Evolutionary conservation across 2,329 filamentous ascomycete genomes (phyloP).

Genomic region (Arthroderma sp.): DNA sequence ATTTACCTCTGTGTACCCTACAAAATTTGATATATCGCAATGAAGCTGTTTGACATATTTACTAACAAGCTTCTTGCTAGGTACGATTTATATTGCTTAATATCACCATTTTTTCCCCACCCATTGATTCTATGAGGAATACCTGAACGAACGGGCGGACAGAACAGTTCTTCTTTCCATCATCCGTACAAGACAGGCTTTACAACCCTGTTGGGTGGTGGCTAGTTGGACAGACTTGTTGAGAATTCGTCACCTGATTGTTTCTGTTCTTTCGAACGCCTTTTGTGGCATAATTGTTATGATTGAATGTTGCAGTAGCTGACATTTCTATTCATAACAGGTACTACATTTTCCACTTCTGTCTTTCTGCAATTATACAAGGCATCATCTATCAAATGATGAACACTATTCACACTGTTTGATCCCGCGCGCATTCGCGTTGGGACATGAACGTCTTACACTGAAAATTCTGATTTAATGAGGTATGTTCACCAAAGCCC

Average conservation of each 20-base stretch:
- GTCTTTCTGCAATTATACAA: slow-evolving; percentile 9
- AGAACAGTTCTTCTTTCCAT: slow-evolving; percentile 42
- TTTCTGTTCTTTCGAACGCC: neutral
- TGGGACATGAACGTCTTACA: slow-evolving; percentile 47
- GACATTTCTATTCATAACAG: slow-evolving; percentile 3
- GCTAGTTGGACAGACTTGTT: slow-evolving; percentile 46
- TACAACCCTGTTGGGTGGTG: slow-evolving; percentile 50
- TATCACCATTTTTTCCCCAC: slow-evolving; percentile 7
- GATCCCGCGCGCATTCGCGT: slow-evolving; percentile 41
- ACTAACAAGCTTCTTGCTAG: slow-evolving; percentile 6
- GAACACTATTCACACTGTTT: slow-evolving; percentile 62
- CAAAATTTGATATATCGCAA: neutral
- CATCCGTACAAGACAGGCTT: slow-evolving; percentile 43
- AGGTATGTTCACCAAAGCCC: slow-evolving; percentile 31
- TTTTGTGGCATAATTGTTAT: too few relatives aligned
- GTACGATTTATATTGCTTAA: slow-evolving; percentile 1
- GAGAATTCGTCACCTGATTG: slow-evolving; percentile 55
- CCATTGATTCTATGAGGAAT: slow-evolving; percentile 40
- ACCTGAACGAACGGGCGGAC: slow-evolving; percentile 57
- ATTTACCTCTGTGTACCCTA: slow-evolving; percentile 21
- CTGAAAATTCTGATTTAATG: slow-evolving; percentile 62
- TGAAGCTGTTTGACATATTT: slow-evolving; percentile 12
- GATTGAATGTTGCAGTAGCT: too few relatives aligned
- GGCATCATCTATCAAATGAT: slow-evolving; percentile 42
- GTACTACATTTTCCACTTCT: slow-evolving; percentile 11